These are phyloP conservation scores for Ilex asprella DNA, from an alignment of 257 asterid genomes.

Conservation along the genomic window DNA sequence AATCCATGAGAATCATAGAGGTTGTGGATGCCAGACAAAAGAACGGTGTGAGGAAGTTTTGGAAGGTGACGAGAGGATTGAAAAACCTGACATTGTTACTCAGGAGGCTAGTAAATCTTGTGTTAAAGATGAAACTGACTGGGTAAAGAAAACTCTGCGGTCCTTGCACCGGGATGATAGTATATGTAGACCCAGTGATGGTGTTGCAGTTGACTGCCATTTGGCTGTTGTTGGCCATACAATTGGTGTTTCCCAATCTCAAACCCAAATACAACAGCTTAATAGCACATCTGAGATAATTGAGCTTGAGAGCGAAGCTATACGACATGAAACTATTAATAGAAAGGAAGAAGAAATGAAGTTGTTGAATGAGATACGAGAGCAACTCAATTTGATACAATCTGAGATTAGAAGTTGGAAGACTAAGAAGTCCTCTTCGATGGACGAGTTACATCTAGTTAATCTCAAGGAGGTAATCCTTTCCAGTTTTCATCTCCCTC, in stretches of 20 bases:
- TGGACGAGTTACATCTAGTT: constrained; percentile 29
- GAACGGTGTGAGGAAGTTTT: constrained; percentile 17
- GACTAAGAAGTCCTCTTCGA: constrained; percentile 17
- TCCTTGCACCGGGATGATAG: constrained; percentile 32
- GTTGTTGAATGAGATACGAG: constrained; percentile 58
- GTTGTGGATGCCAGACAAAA: constrained; percentile 23
- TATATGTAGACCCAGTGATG: constrained; percentile 34
- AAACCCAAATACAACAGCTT: constrained; percentile 19
- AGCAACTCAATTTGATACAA: constrained; percentile 43
- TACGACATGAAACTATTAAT: constrained; percentile 14
- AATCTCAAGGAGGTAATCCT: constrained; percentile 42
- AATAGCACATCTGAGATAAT: constrained; percentile 32
- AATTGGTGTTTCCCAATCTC: constrained; percentile 24
- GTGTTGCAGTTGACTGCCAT: constrained; percentile 32
- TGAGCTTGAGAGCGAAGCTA: constrained; percentile 28
- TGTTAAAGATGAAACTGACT: constrained; percentile 41
- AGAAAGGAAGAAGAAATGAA: constrained; percentile 45
- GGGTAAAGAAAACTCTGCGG: constrained; percentile 55
- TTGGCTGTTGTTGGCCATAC: constrained; percentile 30
- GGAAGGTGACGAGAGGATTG: constrained; percentile 21
- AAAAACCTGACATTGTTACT: constrained; percentile 21
- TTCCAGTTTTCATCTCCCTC: constrained; percentile 3
- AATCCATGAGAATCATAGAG: constrained; percentile 19
- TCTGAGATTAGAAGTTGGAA: constrained; percentile 42
- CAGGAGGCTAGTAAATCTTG: constrained; percentile 24